Conservation (phyloP, 2,329 filamentous ascomycete species). For the Dothidotthia symphoricarpi region DNA sequence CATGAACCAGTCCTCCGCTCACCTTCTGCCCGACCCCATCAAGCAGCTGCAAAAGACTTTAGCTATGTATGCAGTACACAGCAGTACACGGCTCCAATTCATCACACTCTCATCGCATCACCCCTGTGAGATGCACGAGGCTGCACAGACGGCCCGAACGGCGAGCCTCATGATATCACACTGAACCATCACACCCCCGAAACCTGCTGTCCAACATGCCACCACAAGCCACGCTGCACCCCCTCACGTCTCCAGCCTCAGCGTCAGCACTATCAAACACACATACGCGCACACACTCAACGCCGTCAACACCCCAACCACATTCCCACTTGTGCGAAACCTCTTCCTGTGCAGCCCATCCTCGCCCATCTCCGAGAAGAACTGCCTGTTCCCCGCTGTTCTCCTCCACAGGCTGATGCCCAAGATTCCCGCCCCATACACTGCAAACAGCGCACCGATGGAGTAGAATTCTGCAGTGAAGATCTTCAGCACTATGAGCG, state of each 20-base stretch:
- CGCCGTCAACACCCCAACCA: conserved; percentile 61
- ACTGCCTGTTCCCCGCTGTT: conserved; percentile 71
- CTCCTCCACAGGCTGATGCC: conserved; percentile 66
- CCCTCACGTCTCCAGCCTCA: conserved; percentile 46
- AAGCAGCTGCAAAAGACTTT: too few relatives aligned
- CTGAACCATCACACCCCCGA: too few relatives aligned
- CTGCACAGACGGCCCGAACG: too few relatives aligned
- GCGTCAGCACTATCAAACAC: conserved; percentile 58
- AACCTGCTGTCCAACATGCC: neutral
- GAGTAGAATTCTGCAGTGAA: conserved; percentile 96
- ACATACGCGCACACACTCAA: conserved; percentile 63
- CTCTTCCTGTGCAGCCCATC: conserved; percentile 61
- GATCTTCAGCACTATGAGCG: conserved; percentile 91
- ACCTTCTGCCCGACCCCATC: too few relatives aligned
- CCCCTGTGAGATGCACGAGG: too few relatives aligned
- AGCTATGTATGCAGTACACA: too few relatives aligned
- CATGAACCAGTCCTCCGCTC: too few relatives aligned
- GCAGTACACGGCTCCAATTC: too few relatives aligned
- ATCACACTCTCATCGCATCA: too few relatives aligned
- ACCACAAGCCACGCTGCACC: too few relatives aligned
- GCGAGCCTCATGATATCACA: too few relatives aligned
- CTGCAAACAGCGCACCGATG: conserved; percentile 92
- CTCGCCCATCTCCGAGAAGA: conserved; percentile 68
- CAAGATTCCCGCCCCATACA: conserved; percentile 83
- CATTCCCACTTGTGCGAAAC: conserved; percentile 66